Evolutionary conservation across 495 filamentous ascomycete species (phyloP).

Genomic region (Rhypophila decipiens): DNA sequence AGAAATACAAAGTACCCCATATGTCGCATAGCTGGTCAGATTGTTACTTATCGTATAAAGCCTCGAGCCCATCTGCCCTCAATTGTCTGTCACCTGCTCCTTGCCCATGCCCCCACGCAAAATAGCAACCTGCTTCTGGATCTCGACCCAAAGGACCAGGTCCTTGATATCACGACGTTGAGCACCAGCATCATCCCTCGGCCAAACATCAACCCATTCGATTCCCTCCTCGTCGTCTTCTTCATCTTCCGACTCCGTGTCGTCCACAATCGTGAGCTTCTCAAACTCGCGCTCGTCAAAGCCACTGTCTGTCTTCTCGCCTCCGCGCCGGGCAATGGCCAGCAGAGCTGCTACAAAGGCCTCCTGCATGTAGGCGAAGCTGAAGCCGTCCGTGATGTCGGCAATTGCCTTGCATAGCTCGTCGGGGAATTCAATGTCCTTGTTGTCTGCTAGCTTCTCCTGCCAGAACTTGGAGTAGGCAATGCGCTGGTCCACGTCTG

Average conservation of each 20-base stretch:
- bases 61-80: no score
- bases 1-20: no score
- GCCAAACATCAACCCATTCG: constrained; percentile 11
- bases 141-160: constrained; percentile 45
- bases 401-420: constrained; percentile 48
- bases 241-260: constrained; percentile 10
- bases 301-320: neutral
- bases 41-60: no score
- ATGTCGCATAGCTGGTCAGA: no score
- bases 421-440: constrained; percentile 50
- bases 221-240: neutral
- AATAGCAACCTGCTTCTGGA: constrained; percentile 51
- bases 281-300: no score
- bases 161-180: constrained; percentile 35
- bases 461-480: constrained; percentile 56
- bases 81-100: no score
- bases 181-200: constrained; percentile 1
- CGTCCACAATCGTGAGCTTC: no score
- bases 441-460: constrained; percentile 47
- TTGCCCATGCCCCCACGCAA: constrained; percentile 50
- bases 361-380: constrained; percentile 62
- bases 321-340: constrained; percentile 33
- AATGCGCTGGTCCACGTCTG: constrained; percentile 44
- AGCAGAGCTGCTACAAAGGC: constrained; percentile 55
- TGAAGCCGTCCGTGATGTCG: constrained; percentile 53